phyloP scores from a whole-genome alignment of 495 filamentous ascomycete species.

The Penicillium coffeae region DNA sequence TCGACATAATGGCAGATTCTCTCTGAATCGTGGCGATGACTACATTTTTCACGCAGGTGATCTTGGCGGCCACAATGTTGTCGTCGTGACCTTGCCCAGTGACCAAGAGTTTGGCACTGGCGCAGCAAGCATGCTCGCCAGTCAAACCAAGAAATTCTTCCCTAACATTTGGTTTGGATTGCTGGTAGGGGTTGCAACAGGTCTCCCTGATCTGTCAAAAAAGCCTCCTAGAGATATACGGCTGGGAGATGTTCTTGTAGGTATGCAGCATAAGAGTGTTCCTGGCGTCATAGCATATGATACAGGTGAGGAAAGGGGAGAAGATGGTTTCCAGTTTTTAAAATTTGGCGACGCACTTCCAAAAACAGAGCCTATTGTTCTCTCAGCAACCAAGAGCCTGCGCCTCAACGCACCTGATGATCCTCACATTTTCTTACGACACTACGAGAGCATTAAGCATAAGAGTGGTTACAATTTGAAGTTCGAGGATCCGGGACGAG shows the following conservation, averaged over 20 bases:
- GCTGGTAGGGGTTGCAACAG: constrained; percentile 32
- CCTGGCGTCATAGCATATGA: constrained; percentile 16
- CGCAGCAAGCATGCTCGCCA: constrained; percentile 35
- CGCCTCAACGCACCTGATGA: neutral
- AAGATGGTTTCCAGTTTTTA: neutral
- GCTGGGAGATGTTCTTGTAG: constrained; percentile 37
- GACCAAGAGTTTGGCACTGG: constrained; percentile 31
- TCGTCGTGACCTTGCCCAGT: constrained; percentile 9
- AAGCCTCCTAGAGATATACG: constrained; percentile 31
- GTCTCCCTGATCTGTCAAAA: constrained; percentile 19
- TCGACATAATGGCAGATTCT: constrained; percentile 18
- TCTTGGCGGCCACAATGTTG: constrained; percentile 5
- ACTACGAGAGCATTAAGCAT: neutral
- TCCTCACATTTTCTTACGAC: neutral
- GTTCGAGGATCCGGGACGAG: neutral
- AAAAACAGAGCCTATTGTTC: neutral
- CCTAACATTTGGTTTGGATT: constrained; percentile 36
- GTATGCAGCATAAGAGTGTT: constrained; percentile 13
- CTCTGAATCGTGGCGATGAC: constrained; percentile 27
- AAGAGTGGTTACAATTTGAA: neutral
- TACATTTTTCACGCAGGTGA: constrained; percentile 23
- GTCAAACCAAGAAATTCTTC: constrained; percentile 33
- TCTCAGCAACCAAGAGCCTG: neutral
- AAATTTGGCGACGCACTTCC: neutral
- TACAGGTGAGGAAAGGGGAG: neutral